A percentile compares a stretch with the other conserved stretches of the same genome.
Conservation (phyloP, 768 basidiomycete genomes). For the Lactarius pseudohatsudake region DNA sequence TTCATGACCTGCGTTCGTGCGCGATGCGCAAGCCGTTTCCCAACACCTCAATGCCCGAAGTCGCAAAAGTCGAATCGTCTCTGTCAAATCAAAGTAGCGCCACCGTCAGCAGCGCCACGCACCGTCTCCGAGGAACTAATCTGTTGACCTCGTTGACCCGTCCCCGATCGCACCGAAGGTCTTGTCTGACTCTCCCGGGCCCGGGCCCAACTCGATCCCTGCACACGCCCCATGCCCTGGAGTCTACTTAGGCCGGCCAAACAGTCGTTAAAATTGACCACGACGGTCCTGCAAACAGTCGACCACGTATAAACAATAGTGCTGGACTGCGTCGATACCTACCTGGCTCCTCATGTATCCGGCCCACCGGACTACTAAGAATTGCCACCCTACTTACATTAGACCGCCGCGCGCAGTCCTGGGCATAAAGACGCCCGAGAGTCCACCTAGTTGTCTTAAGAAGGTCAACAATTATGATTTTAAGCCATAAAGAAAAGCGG, state of each 20-base stretch:
- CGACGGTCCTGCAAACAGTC: not conserved
- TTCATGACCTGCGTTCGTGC: not conserved
- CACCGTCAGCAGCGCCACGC: not conserved
- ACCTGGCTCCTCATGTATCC: too few relatives aligned
- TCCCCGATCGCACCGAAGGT: not conserved
- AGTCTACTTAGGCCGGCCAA: not conserved
- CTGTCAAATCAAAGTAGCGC: not conserved
- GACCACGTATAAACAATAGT: not conserved
- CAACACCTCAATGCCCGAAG: too few relatives aligned
- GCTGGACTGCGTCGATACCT: not conserved
- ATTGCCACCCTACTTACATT: too few relatives aligned
- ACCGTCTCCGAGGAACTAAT: not conserved
- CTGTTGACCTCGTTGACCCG: not conserved
- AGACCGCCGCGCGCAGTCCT: too few relatives aligned
- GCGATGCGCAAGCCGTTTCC: not conserved
- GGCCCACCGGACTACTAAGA: too few relatives aligned
- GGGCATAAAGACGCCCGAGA: too few relatives aligned
- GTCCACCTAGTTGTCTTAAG: too few relatives aligned
- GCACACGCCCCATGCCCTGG: not conserved
- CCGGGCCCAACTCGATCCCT: not conserved
- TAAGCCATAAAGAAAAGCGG: too few relatives aligned
- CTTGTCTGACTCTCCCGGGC: too few relatives aligned
- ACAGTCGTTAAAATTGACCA: not conserved
- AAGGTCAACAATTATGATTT: too few relatives aligned
- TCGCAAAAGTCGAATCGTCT: not conserved